Evolutionary conservation across 805 yeast genomes (phyloP), one percentile per base, ranked within the genome.

Genomic region (Candida taoyuanica): DNA sequence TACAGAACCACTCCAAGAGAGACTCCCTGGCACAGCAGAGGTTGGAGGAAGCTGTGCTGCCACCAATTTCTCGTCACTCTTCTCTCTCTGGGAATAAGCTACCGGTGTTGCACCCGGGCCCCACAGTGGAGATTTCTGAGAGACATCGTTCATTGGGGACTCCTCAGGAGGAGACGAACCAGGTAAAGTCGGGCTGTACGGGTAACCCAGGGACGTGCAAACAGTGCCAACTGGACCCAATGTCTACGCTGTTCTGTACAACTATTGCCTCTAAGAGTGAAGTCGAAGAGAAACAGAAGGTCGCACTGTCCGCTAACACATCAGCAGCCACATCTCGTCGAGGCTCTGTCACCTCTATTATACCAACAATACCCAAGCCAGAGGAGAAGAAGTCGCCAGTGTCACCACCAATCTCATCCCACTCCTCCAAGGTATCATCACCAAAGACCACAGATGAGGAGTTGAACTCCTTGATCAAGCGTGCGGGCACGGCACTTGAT

Each of bases 201-300:
- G 94, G 94, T 1, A 78, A 85, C 52, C 96, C 96, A 9, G 95
- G 95, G 3, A 78, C 88, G 4, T 87, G 96, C 57, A 60, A 64
- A 6, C 89, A 82, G 60, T 87, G 96, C 61, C 94, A 82, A 54
- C 58, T 64, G 33, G 95, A 88, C 59, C 95, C 96, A 23, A 78
- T 85, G 84, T 80, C 88, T 5, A 86, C 94, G 3, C 66, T 85
- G 29, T 88, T 88, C 63, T 88, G 96, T 64, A 78, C 94, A 1
- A 85, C 95, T 0, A 77, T 88, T 17, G 93, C 95, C 5, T 72
- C 74, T 2, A 59, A 60, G 40, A 60, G 59, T 13, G 55, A 48
- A 32, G 55, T 33, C 20, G 52, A 46, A 15, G 42, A 40, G 29
- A 20, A 34, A 15, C 43, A 36, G 16, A 37, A 37, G 36, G 23